Percentiles rank a stretch among this genome's conserved stretches.
These are phyloP conservation scores for Paramecium octaurelia DNA, from an alignment of 73 alveolate species.

Conservation along the genomic window DNA sequence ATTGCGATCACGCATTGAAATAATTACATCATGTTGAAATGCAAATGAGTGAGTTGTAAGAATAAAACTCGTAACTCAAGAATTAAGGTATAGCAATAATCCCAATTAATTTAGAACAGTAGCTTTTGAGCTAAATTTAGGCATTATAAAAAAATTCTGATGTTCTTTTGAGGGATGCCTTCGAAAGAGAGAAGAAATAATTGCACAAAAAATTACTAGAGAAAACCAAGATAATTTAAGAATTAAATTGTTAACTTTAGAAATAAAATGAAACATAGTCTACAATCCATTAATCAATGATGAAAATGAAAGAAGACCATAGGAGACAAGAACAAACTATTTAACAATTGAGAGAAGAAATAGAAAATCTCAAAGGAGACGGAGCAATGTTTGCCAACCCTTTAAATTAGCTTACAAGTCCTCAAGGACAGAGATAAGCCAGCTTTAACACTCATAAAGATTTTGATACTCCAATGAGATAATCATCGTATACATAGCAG, in stretches of 20 bases:
- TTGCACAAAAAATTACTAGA: background rate
- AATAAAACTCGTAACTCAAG: background rate
- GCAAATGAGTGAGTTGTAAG: background rate
- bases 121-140: background rate
- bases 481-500: background rate
- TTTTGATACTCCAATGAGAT: background rate
- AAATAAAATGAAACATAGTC: background rate
- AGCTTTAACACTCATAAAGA: slow-evolving; percentile 21
- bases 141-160: slow-evolving; percentile 1
- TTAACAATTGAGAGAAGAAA: background rate
- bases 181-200: background rate
- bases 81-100: background rate
- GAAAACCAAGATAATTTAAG: background rate
- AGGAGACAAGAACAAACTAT: background rate
- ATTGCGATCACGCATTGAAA: background rate
- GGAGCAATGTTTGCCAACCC: background rate
- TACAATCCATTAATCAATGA: background rate
- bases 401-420: background rate
- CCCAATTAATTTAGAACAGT: background rate
- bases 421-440: background rate
- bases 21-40: background rate
- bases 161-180: background rate
- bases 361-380: background rate
- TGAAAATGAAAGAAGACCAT: slow-evolving; percentile 7
- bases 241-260: background rate